A percentile compares a stretch with the other conserved stretches of the same genome.
phyloP scores from a whole-genome alignment of 352 stramenopile genomes.

The Globisporangium middletonii region DNA sequence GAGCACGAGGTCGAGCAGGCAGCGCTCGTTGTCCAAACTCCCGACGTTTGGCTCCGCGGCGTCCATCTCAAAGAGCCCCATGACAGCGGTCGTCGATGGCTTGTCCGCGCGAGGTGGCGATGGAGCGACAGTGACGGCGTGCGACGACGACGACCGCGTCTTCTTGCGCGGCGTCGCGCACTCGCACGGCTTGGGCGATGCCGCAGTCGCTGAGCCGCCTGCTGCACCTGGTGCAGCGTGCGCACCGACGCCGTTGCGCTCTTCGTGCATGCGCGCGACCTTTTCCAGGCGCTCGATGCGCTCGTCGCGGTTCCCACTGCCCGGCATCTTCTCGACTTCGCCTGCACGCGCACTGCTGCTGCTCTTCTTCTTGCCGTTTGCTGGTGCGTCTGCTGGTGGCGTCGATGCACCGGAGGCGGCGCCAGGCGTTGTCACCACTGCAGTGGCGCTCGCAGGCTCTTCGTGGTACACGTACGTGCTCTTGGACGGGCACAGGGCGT shows the following conservation, averaged over 20 bases:
- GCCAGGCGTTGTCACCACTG: not conserved
- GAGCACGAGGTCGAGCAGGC: constrained; percentile 71
- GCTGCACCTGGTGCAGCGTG: constrained; percentile 9
- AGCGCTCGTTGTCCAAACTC: constrained; percentile 72
- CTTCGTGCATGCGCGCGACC: constrained; percentile 56
- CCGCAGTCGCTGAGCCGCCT: not conserved
- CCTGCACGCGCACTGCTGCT: constrained; percentile 20
- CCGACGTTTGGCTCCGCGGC: constrained; percentile 66
- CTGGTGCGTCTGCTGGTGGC: constrained; percentile 10
- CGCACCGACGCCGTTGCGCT: constrained; percentile 47
- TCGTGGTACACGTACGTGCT: constrained; percentile 79
- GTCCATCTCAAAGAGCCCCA: constrained; percentile 77
- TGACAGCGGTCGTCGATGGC: constrained; percentile 37
- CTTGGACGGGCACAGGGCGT: constrained; percentile 60
- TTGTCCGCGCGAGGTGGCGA: constrained; percentile 18
- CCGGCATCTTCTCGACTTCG: constrained; percentile 69
- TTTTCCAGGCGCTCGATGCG: constrained; percentile 62
- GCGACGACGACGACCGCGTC: not conserved
- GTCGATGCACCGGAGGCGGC: not conserved
- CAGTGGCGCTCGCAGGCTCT: constrained; percentile 13
- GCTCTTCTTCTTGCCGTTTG: constrained; percentile 37
- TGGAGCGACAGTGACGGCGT: not conserved
- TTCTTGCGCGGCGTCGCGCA: constrained; percentile 14
- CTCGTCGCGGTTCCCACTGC: constrained; percentile 56
- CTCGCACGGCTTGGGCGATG: constrained; percentile 8